phyloP scores from a whole-genome alignment of 768 basidiomycete genomes.

The Gloeopeniophorella convolvens region DNA sequence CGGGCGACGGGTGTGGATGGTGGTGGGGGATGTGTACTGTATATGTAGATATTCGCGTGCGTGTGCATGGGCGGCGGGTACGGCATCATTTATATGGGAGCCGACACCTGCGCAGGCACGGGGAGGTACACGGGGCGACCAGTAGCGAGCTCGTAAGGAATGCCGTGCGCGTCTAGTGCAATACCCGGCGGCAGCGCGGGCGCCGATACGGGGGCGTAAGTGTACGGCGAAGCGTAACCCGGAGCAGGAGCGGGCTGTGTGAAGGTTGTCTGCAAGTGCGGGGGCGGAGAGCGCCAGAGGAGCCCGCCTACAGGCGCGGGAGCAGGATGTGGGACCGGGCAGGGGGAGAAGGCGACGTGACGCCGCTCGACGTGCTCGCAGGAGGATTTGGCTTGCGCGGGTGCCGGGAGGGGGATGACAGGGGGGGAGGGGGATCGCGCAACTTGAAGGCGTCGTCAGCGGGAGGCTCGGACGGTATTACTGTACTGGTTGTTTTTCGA shows the following conservation, averaged over 20 bases:
- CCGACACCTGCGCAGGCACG: constrained; percentile 20
- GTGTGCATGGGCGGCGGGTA: constrained; percentile 66
- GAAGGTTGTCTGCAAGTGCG: constrained; percentile 40
- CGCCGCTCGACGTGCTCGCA: neutral
- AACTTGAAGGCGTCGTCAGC: constrained; percentile 55
- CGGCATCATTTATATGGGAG: constrained; percentile 50
- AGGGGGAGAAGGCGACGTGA: constrained; percentile 2
- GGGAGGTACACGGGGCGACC: constrained; percentile 74
- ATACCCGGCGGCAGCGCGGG: constrained; percentile 59
- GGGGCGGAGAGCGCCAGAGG: constrained; percentile 34
- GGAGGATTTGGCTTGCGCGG: constrained; percentile 9
- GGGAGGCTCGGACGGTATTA: constrained; percentile 32
- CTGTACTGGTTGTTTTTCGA: constrained; percentile 23
- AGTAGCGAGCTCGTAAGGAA: constrained; percentile 77
- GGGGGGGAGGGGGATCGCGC: constrained; percentile 42
- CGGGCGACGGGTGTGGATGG: constrained; percentile 48
- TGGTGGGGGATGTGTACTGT: too few relatives aligned
- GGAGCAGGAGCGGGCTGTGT: constrained; percentile 41
- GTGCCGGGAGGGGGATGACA: constrained; percentile 28
- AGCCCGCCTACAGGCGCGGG: constrained; percentile 20
- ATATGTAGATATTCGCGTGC: too few relatives aligned
- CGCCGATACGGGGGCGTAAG: constrained; percentile 36
- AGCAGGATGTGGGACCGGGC: constrained; percentile 2
- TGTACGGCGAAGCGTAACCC: constrained; percentile 62
- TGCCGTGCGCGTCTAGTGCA: constrained; percentile 65